These are phyloP conservation scores for Chenopodium formosanum DNA, from an alignment of 148 eudicot species.

Conservation along the genomic window DNA sequence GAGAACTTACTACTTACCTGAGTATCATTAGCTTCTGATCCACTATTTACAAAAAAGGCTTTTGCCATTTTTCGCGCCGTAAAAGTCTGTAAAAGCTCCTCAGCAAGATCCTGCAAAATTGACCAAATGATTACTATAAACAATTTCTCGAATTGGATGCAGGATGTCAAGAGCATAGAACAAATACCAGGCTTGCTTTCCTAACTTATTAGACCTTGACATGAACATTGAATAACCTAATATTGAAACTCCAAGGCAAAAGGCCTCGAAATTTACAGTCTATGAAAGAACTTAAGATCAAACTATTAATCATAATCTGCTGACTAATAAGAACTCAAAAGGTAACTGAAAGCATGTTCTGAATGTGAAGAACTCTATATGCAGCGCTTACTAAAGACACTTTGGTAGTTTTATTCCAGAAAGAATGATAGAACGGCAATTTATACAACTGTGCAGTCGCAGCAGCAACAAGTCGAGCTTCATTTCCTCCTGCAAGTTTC, in stretches of 20 bases:
- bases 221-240: too few species aligned
- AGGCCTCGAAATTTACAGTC: too few species aligned
- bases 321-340: neutral
- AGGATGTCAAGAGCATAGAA: neutral
- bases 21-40: slow-evolving; percentile 93
- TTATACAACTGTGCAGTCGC: slow-evolving; percentile 70
- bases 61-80: slow-evolving; percentile 75
- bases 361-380: neutral
- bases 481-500: slow-evolving; percentile 70
- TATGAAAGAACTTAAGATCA: neutral
- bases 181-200: neutral
- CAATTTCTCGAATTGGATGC: neutral
- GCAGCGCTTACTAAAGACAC: slow-evolving; percentile 64
- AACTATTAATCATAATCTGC: neutral
- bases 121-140: neutral
- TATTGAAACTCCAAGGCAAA: too few species aligned
- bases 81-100: slow-evolving; percentile 65
- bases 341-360: neutral
- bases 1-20: slow-evolving; percentile 59
- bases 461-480: slow-evolving; percentile 84
- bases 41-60: slow-evolving; percentile 91
- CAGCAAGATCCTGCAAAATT: slow-evolving; percentile 72
- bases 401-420: slow-evolving; percentile 91
- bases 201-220: neutral
- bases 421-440: slow-evolving; percentile 90